phyloP scores from a whole-genome alignment of 169 alveolate species.

The Eimeria sp. region DNA sequence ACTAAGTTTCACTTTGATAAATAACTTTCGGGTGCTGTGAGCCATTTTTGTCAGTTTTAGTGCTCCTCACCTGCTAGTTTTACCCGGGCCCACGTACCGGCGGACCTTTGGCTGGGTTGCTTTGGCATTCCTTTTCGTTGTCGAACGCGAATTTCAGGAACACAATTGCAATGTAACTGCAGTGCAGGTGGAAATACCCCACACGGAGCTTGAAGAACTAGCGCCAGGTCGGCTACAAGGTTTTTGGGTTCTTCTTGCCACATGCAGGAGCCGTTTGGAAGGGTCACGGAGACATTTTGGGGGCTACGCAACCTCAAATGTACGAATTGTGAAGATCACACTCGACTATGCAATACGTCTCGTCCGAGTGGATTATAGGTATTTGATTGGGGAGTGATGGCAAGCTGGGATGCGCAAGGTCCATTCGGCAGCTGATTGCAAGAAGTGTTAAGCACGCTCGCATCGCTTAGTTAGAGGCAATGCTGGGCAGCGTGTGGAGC shows the following conservation, averaged over 20 bases:
- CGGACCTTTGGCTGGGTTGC: neutral
- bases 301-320: neutral
- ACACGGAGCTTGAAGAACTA: no score
- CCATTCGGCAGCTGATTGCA: neutral
- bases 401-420: neutral
- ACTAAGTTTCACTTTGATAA: neutral
- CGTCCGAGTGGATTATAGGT: neutral
- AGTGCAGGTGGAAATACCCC: neutral
- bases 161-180: neutral
- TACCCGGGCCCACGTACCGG: neutral
- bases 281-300: neutral
- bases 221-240: no score
- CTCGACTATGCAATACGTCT: neutral
- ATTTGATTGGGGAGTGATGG: neutral
- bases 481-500: conserved; percentile 63
- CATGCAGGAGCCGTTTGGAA: neutral
- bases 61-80: neutral
- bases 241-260: neutral
- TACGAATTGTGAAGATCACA: neutral
- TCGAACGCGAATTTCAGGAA: neutral
- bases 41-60: neutral
- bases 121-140: neutral
- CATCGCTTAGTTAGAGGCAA: neutral
- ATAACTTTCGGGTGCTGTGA: neutral
- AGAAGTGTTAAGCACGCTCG: neutral